Conservation (phyloP, 2,329 filamentous ascomycete species). For the Paecilomyces niveus region DNA sequence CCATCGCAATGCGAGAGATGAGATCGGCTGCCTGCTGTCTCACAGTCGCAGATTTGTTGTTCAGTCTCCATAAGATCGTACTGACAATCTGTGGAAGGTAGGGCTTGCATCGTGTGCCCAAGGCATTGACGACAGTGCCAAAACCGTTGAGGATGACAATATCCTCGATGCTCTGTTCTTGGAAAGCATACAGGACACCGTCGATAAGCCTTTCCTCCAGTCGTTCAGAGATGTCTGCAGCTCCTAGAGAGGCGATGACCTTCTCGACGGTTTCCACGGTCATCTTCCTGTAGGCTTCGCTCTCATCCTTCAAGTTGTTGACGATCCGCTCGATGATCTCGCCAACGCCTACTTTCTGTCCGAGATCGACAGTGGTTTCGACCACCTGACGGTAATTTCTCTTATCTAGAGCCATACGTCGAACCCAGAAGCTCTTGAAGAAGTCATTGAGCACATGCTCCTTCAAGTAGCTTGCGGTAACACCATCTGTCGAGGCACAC, state of each 20-base stretch:
- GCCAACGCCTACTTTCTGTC: constrained; percentile 93
- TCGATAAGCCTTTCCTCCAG: constrained; percentile 92
- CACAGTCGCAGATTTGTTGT: constrained; percentile 96
- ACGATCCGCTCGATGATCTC: constrained; percentile 93
- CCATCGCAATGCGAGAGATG: constrained; percentile 93
- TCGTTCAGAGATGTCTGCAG: constrained; percentile 86
- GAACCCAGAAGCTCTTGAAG: constrained; percentile 98
- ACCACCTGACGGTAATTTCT: constrained; percentile 97
- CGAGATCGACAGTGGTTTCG: constrained; percentile 93
- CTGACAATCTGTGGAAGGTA: constrained; percentile 96
- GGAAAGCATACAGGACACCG: constrained; percentile 91
- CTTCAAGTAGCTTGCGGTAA: constrained; percentile 90
- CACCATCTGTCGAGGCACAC: constrained; percentile 87
- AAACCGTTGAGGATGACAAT: constrained; percentile 96
- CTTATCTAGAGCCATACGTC: constrained; percentile 94
- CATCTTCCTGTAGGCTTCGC: constrained; percentile 97
- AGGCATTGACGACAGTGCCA: constrained; percentile 91
- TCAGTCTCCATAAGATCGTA: constrained; percentile 91
- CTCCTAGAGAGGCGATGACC: constrained; percentile 84
- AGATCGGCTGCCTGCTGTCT: constrained; percentile 95
- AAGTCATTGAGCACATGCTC: constrained; percentile 93
- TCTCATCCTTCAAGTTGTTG: constrained; percentile 94
- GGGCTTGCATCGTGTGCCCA: constrained; percentile 88
- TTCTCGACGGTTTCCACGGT: constrained; percentile 97
- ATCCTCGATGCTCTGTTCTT: constrained; percentile 96